These are phyloP conservation scores for Mucor indicus DNA, from an alignment of 371 early-diverging fungal species.

Conservation along the genomic window DNA sequence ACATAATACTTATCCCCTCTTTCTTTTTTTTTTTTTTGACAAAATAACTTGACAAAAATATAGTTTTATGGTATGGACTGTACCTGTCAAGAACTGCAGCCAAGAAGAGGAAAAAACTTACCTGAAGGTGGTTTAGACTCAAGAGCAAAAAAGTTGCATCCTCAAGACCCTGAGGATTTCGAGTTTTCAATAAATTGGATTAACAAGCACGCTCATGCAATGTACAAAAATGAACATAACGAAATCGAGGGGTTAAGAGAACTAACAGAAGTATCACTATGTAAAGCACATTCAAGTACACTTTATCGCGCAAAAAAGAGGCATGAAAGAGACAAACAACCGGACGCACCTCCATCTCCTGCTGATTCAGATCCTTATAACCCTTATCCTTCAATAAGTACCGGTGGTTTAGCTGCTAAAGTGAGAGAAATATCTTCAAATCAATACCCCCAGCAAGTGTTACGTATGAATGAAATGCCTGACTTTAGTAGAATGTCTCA, in stretches of 20 bases:
- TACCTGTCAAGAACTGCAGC: constrained; percentile 23
- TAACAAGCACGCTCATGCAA: constrained; percentile 20
- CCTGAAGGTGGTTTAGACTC: constrained; percentile 31
- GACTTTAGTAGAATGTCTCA: constrained; percentile 15
- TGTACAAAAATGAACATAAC: constrained; percentile 20
- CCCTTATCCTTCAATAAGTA: not conserved
- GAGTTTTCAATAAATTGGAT: constrained; percentile 31
- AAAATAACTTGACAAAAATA: not conserved
- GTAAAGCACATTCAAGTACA: constrained; percentile 35
- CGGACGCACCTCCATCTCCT: constrained; percentile 14
- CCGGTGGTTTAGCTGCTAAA: constrained; percentile 26
- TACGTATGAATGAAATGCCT: constrained; percentile 14
- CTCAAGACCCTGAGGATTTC: constrained; percentile 24
- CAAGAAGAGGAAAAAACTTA: constrained; percentile 35
- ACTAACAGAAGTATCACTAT: constrained; percentile 31
- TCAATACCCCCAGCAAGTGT: not conserved
- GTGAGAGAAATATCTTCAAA: constrained; percentile 19
- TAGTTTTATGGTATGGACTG: constrained; percentile 33
- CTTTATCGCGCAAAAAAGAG: constrained; percentile 37
- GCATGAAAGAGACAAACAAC: constrained; percentile 15
- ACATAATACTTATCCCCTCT: not conserved
- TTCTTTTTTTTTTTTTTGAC: not conserved
- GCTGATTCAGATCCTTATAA: constrained; percentile 14
- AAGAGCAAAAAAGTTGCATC: constrained; percentile 28
- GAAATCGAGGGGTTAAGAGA: constrained; percentile 10